Evolutionary conservation across 768 basidiomycete species (phyloP).

Genomic region (Galerina sulciceps): DNA sequence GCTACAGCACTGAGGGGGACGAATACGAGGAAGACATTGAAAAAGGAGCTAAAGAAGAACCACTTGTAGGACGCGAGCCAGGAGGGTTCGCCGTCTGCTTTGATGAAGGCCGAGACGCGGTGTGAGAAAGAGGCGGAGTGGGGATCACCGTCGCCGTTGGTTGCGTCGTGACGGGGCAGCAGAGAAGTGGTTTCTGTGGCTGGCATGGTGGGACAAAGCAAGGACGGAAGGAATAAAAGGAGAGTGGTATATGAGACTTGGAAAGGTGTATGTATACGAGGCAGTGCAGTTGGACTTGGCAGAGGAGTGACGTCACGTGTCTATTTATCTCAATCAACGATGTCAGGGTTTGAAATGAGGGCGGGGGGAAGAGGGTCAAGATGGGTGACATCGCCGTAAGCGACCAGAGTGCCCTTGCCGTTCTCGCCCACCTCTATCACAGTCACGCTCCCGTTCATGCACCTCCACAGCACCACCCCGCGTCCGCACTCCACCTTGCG

Average conservation of each 20-base stretch:
- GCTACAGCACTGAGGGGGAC: conserved; percentile 74
- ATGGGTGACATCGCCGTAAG: conserved; percentile 62
- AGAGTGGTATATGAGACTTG: conserved; percentile 5
- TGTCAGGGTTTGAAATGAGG: conserved; percentile 56
- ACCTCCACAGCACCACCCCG: conserved; percentile 38
- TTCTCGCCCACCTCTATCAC: conserved; percentile 54
- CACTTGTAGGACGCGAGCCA: conserved; percentile 60
- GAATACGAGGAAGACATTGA: conserved; percentile 80
- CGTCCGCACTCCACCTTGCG: conserved; percentile 39
- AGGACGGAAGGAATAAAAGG: conserved; percentile 13
- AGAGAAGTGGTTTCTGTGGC: conserved; percentile 51
- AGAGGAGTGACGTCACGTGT: conserved; percentile 30
- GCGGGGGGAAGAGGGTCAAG: conserved; percentile 34
- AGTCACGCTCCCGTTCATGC: conserved; percentile 61
- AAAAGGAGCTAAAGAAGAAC: conserved; percentile 67
- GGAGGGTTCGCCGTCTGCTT: conserved; percentile 66
- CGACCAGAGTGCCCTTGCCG: conserved; percentile 44
- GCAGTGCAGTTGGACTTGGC: conserved; percentile 24
- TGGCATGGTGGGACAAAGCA: conserved; percentile 29
- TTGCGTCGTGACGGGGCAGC: conserved; percentile 31
- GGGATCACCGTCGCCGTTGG: conserved; percentile 7
- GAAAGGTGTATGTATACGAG: conserved; percentile 17
- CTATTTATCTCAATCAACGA: conserved; percentile 23
- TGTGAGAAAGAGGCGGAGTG: conserved; percentile 29
- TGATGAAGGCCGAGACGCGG: conserved; percentile 45